Percentiles rank a stretch among this genome's conserved stretches.
Evolutionary conservation across 1,284 basidiomycete genomes (phyloP).

Genomic region (Boletus semigastroideus): DNA sequence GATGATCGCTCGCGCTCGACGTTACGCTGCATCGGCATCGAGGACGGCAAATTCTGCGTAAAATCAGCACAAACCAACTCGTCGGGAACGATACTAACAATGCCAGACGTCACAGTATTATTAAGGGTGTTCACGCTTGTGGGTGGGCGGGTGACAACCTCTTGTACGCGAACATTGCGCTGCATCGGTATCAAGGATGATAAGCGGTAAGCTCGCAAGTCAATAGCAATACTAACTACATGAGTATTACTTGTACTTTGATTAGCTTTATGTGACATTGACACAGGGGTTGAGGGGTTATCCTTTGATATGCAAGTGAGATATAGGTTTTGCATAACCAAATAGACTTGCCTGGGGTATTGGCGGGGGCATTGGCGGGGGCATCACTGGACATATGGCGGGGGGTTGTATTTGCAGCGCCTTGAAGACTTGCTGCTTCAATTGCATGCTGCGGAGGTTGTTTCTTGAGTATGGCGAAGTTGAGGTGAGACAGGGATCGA

Average conservation of each 20-base stretch:
- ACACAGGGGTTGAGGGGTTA: not conserved
- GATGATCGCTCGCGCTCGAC: not conserved
- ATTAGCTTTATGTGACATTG: not conserved
- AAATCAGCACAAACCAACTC: constrained; percentile 1
- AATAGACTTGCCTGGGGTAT: not conserved
- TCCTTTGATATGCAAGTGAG: constrained; percentile 2
- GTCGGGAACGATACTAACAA: too few species aligned
- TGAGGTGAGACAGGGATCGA: constrained; percentile 2
- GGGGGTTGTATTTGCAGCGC: not conserved
- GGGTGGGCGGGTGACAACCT: not conserved
- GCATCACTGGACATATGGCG: not conserved
- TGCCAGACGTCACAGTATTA: not conserved
- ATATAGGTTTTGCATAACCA: not conserved
- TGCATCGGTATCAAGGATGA: constrained; percentile 3
- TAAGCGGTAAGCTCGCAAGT: not conserved
- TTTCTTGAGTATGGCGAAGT: not conserved
- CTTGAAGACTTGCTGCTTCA: constrained; percentile 6
- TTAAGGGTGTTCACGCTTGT: not conserved
- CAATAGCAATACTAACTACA: not conserved
- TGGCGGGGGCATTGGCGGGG: not conserved
- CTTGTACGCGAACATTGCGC: not conserved
- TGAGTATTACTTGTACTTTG: constrained; percentile 1
- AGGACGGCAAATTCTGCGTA: not conserved
- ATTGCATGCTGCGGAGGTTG: not conserved
- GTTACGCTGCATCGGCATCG: constrained; percentile 1